Percentiles rank a stretch among this genome's conserved stretches.
These are phyloP conservation scores for Styphnolobium japonicum DNA, from an alignment of 306 rosid species.

Conservation along the genomic window DNA sequence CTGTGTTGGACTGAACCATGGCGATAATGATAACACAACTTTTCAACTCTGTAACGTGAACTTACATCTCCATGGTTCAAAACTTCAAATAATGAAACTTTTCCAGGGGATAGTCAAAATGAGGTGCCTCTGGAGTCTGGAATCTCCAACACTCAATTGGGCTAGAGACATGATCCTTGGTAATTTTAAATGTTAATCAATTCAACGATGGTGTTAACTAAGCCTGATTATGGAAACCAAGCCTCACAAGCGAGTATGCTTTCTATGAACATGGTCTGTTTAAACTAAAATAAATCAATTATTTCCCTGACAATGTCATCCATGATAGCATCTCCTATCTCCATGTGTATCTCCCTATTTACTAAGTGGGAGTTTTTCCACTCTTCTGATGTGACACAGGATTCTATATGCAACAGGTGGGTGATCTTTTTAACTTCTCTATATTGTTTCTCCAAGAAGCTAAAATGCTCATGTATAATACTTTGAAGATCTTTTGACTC, in stretches of 20 bases:
- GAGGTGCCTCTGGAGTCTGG: not conserved
- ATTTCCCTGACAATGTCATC: conserved; percentile 41
- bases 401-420: conserved; percentile 15
- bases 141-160: not conserved
- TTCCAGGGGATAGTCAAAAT: no score
- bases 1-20: no score
- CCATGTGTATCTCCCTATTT: conserved; percentile 16
- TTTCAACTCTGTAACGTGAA: no score
- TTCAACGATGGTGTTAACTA: not conserved
- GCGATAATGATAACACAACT: no score
- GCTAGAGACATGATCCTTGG: not conserved
- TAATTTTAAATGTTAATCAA: not conserved
- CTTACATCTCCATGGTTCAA: no score
- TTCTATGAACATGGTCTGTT: not conserved
- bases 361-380: conserved; percentile 27
- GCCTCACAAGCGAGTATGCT: not conserved
- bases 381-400: conserved; percentile 28
- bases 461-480: conserved; percentile 17
- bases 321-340: conserved; percentile 47
- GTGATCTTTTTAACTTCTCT: conserved; percentile 10
- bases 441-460: conserved; percentile 23
- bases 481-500: conserved; percentile 4
- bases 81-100: no score
- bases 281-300: conserved; percentile 21
- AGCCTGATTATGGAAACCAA: not conserved